Conservation (phyloP, 2,329 filamentous ascomycete genomes). For the Alternaria dauci region DNA sequence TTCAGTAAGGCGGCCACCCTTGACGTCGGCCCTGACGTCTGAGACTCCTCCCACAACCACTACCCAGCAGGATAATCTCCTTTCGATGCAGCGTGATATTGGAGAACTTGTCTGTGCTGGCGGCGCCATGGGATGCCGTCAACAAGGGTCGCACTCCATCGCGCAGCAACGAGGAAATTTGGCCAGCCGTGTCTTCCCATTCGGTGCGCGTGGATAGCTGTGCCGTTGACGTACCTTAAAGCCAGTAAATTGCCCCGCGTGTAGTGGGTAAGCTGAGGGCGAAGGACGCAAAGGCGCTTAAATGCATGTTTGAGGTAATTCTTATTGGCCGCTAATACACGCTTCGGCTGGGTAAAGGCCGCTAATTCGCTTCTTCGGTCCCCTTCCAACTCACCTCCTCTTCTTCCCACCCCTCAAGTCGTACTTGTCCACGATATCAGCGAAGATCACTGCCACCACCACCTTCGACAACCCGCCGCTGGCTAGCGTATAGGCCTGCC, state of each 20-base stretch:
- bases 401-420: slow-evolving; percentile 5
- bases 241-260: slow-evolving; percentile 31
- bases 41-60: slow-evolving; percentile 7
- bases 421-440: slow-evolving; percentile 2
- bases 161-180: slow-evolving; percentile 32
- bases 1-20: slow-evolving; percentile 12
- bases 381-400: slow-evolving; percentile 17
- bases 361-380: slow-evolving; percentile 32
- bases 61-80: slow-evolving; percentile 32
- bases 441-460: slow-evolving; percentile 21
- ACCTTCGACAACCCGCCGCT: neutral
- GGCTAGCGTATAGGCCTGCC: slow-evolving; percentile 4
- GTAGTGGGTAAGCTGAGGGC: slow-evolving; percentile 20
- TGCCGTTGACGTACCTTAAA: slow-evolving; percentile 34
- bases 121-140: slow-evolving; percentile 30
- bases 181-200: slow-evolving; percentile 35
- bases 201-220: slow-evolving; percentile 29
- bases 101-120: slow-evolving; percentile 41
- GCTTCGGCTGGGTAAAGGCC: slow-evolving; percentile 22
- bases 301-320: slow-evolving; percentile 31
- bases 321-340: slow-evolving; percentile 29
- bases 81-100: slow-evolving; percentile 41
- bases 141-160: slow-evolving; percentile 42
- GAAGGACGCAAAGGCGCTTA: slow-evolving; percentile 39
- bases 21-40: slow-evolving; percentile 13